Base-by-base conservation (phyloP, 139 green algal species). In the Chlamydomonas schloesseri region DNA sequence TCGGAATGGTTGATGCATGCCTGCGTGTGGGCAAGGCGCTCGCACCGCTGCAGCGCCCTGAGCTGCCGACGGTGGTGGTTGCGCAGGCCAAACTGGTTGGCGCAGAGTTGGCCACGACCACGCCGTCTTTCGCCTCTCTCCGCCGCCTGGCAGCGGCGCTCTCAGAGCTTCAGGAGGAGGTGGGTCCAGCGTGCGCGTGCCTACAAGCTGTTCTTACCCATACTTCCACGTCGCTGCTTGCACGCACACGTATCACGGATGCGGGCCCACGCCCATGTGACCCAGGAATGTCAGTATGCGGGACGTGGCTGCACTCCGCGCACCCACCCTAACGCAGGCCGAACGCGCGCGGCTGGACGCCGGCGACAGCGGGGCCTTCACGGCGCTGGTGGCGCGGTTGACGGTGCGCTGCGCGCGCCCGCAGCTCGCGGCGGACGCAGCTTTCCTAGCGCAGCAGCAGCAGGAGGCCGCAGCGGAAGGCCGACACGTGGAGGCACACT, bases 401-500 rank as follows among this genome's bases (percentile, higher is more conserved):
- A 46, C n/a, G 1, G 42, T 37, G 23, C 0, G 47, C 42, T 89
- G 86, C 86, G 60, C 33, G 1, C 33, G 46, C 0, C 29, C 50
- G 20, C 86, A 87, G 78, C 77, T 89, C 21, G 62, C 60, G 11
- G 10, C 36, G 2, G 86, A 89, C 18, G 58, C 60, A 6, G 50
- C 47, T 23, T 87, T 81, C 78, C 47, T 86, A 8, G 34, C 24
- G 31, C 34, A 67, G 29, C 37, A 64, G 42, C 8, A 53, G 1
- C 2, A 20, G 24, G 58, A 69, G 47, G 86, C 78, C 1, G 21
- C 79, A 2, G 15, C 69, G 47, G 34, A 33, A 2, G 29, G 71
- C 8, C 68, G 50, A 14, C 31, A 78, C 47, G 86, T 89, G 17
- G 31, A 73, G 31, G 71, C 78, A 0, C 34, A 46, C 26, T 78